Base-by-base conservation (phyloP, 2,329 filamentous ascomycete species). In the Claviceps citrina region DNA sequence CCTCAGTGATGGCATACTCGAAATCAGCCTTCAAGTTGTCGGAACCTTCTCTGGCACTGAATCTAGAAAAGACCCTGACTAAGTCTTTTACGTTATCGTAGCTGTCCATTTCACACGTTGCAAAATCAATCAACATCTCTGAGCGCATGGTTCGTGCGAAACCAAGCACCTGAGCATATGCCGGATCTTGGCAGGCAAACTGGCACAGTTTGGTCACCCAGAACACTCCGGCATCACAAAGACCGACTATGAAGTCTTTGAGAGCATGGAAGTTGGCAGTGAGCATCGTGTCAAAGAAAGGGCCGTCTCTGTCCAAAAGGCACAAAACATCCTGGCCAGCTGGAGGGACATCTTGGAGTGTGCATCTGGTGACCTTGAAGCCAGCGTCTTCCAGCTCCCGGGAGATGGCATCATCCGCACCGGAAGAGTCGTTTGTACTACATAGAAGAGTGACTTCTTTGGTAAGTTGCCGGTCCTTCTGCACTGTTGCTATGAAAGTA, bases 201-300 rank as follows among this genome's bases (percentile, higher is more conserved):
- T 59, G 54, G 8, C 42, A 44, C 3, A 47, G 39, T 0, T 45
- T 42, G 1, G 55, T 60, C 2, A 58, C 35, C 57, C 58, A 61
- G 2, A 60, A 42, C 10, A 56, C 19, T 5, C 31, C 31, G 3
- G 30, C 36, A 1, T 26, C 34, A 22, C 43, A 41, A 12, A 46
- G 7, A 4, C 26, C n/a, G 3, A n/a, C 16, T 6, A 52, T 35
- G 2, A 38, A 32, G 1, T 35, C 32, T 16, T 43, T 43, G 31
- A 42, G 26, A n/a, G 16, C n/a, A 8, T n/a, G 10, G 8, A 46
- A 48, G 0, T 31, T 27, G 1, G 42, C 27, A 2, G 43, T 25
- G 1, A 43, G 42, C 24, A 30, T 38, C 46, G 44, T 20, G 41
- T 38, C 31, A 48, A 49, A 43, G 44, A 48, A 39, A 5, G 37